Evolutionary conservation across 2,329 filamentous ascomycete genomes (phyloP), one percentile per base, ranked within the genome.

Genomic region (Tolypocladium pustulatum): DNA sequence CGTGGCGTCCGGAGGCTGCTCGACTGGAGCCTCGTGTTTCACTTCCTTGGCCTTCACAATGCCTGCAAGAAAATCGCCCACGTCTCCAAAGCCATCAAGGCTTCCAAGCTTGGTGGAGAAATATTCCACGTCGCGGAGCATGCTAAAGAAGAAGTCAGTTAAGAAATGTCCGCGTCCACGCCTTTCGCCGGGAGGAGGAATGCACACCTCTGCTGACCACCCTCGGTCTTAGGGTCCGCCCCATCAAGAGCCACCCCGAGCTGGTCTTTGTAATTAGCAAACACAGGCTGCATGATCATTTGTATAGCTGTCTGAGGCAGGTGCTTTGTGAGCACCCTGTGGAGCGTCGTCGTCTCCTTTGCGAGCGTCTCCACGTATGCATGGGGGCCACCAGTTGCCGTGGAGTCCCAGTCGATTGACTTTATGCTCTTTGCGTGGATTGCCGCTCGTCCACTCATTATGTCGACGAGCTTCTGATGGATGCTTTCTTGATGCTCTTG

Each of bases 401-500:
- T 68, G 52, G 72, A 69, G 63, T 93, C 87, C 88, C 91, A 96
- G 62, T 90, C 79, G 49, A 92, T 82, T 55, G 83, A 82, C 68
- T 83, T 87, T 77, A 96, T 86, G 30, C 84, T 82, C 68, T 86
- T 87, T 43, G 90, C 86, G 67, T 93, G 91, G 8, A 86, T 76
- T 4, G 83, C 77, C 1, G 90, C 90, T 6, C 91, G 84, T 1
- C 84, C 85, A 58, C 86, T 88, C 89, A 97, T 95, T 56, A 97
- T 96, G 63, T 96, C 91, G 22, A 96, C 89, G 1, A 97, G 78
- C 70, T 97, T 97, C 68, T 96, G 91, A 70, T 94, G 91, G 60
- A 97, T 96, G 61, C 84, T 91, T 62, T 87, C 86, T 69, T 96
- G 91, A 68, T 97, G 92, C 69, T 97, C 92, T 68, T 96, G 90